Evolutionary conservation across 2,329 filamentous ascomycete species (phyloP).

Genomic region (Paradendryphiella salina): DNA sequence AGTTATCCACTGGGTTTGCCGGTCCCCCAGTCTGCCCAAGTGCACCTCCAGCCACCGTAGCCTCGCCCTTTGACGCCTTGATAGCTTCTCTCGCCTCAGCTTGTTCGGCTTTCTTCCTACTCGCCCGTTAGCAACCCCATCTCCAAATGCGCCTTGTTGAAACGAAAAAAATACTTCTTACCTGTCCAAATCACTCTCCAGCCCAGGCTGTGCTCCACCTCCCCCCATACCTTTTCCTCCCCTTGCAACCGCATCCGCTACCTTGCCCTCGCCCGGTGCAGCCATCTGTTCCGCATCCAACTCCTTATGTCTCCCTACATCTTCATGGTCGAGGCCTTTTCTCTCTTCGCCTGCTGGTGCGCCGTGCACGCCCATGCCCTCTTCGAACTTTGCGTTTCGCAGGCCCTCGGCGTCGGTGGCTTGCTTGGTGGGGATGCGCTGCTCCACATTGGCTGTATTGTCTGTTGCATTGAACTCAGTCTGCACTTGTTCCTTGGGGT

Average conservation of each 20-base stretch:
- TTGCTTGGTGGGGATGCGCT: constrained; percentile 48
- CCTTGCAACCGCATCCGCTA: constrained; percentile 49
- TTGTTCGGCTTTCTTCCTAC: constrained; percentile 56
- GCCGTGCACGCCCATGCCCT: constrained; percentile 48
- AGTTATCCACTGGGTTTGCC: constrained; percentile 42
- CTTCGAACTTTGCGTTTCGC: constrained; percentile 37
- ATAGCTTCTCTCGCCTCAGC: constrained; percentile 47
- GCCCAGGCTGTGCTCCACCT: constrained; percentile 46
- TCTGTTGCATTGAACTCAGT: constrained; percentile 43
- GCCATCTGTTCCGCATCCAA: constrained; percentile 55
- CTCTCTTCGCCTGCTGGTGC: constrained; percentile 51
- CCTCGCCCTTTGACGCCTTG: constrained; percentile 45
- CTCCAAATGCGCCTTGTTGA: neutral
- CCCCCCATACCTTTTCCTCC: constrained; percentile 34
- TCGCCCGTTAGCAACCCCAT: constrained; percentile 11
- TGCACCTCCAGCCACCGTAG: constrained; percentile 49
- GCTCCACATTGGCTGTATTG: constrained; percentile 35
- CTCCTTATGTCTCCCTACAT: constrained; percentile 52
- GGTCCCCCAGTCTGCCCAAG: constrained; percentile 54
- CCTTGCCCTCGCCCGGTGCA: constrained; percentile 52
- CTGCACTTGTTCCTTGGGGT: constrained; percentile 45
- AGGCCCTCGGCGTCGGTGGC: constrained; percentile 46
- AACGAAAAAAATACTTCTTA: constrained; percentile 21
- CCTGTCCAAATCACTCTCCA: constrained; percentile 53
- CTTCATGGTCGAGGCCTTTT: constrained; percentile 46